Base-by-base conservation (phyloP, 2,329 filamentous ascomycete genomes). In the Clarireedia homoeocarpa region DNA sequence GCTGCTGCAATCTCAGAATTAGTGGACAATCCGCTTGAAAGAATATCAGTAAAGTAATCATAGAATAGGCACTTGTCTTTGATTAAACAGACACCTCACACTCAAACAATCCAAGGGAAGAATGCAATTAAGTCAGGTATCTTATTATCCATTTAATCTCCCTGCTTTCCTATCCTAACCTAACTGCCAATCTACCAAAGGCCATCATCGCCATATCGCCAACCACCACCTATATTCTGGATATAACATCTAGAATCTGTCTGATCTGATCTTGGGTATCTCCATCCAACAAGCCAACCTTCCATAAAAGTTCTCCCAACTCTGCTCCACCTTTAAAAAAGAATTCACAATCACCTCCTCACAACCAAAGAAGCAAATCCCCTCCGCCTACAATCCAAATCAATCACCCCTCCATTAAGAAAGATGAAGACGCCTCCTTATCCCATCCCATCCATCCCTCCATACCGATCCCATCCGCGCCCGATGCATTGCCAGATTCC, bases 251-350 rank as follows among this genome's bases (percentile, higher is more conserved):
- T 14, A 38, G 20, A 39, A 47, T 46, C 5, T 46, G 10, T 53
- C 51, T 53, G 51, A 39, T 44, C 46, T 50, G 45, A 54, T 54
- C 52, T 54, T 49, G 52, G 52, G 52, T 54, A 54, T 54, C 52
- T 54, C 52, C 52, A 54, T 49, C 52, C 52, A 54, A 30, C 45
- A 45, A 54, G 39, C 45, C 52, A 40, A n/a, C 4, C 51, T 24
- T 30, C 44, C 15, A 44, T 52, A 34, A 34, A 34, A 42, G n/a
- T n/a, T 42, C n/a, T 14, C 39, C 14, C 39, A 15, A 9, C 12
- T 42, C 39, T 20, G 39, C 39, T 17, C 39, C 20, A 42, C 20
- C 30, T 34, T 34, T 34, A 34, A 34, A 34, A 34, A 42, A 42
- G 17, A n/a, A 42, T n/a, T 12, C 10, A 34, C 30, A 34, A 34